Evolutionary conservation across 352 stramenopile species (phyloP).

Genomic region (Phytopythium ostracodes): DNA sequence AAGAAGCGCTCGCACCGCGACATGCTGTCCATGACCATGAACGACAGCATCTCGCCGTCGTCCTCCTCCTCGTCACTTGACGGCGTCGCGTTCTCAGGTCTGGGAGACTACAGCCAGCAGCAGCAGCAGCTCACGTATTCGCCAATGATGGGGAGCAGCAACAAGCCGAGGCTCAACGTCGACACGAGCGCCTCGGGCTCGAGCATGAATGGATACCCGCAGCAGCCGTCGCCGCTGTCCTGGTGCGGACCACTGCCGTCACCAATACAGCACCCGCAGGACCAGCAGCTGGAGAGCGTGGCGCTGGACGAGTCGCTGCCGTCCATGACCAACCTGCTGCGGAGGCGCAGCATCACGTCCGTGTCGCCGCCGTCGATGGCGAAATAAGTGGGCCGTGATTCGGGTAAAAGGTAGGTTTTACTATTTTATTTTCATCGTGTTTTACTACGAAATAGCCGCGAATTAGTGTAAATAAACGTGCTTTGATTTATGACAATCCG

Average conservation of each 20-base stretch:
- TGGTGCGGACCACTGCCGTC: slow-evolving; percentile 5
- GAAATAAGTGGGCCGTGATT: slow-evolving; percentile 6
- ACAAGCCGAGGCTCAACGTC: slow-evolving; percentile 3
- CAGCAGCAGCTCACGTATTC: neutral
- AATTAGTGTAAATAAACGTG: slow-evolving; percentile 5
- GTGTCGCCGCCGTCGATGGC: neutral
- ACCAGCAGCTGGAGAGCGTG: neutral
- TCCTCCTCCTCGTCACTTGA: slow-evolving; percentile 1
- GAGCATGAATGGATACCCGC: neutral
- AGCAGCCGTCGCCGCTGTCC: slow-evolving; percentile 5
- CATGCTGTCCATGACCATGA: slow-evolving; percentile 2
- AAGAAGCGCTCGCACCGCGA: slow-evolving; percentile 8
- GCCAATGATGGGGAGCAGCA: neutral
- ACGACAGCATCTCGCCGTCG: neutral
- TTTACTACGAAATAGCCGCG: neutral
- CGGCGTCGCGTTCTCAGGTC: neutral
- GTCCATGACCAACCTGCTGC: slow-evolving; percentile 60
- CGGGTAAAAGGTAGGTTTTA: neutral
- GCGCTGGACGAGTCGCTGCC: slow-evolving; percentile 41
- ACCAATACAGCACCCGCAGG: neutral
- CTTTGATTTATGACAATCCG: neutral
- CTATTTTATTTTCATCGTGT: neutral
- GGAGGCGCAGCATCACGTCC: slow-evolving; percentile 16
- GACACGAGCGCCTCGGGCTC: slow-evolving; percentile 1
- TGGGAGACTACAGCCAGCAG: neutral